Evolutionary conservation across 202 grass and related monocot genomes (phyloP).

Genomic region (Zoysia matrella): DNA sequence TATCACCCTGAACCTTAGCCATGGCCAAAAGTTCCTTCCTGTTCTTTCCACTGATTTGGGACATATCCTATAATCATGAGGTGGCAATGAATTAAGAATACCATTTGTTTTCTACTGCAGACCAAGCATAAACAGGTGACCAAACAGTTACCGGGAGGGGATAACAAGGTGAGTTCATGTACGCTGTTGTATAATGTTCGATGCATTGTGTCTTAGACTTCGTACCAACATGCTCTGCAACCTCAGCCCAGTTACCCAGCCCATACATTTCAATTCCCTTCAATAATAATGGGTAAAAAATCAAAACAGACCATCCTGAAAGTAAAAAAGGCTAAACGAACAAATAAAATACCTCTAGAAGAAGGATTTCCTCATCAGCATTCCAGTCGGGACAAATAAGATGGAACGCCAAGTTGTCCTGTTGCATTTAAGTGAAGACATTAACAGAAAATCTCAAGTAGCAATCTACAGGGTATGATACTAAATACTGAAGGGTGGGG

Average conservation of each 20-base stretch:
- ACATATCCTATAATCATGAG: slow-evolving; percentile 83
- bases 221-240: slow-evolving; percentile 97
- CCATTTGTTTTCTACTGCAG: slow-evolving; percentile 25
- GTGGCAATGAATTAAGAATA: slow-evolving; percentile 31
- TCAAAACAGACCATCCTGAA: slow-evolving; percentile 33
- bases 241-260: slow-evolving; percentile 93
- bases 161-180: slow-evolving; percentile 98
- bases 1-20: slow-evolving; percentile 96
- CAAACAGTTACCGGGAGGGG: slow-evolving; percentile 80
- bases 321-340: slow-evolving; percentile 43
- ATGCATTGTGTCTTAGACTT: slow-evolving; percentile 92
- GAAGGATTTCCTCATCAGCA: slow-evolving; percentile 98
- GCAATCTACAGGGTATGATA: not conserved
- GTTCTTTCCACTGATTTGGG: slow-evolving; percentile 94
- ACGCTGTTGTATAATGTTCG: slow-evolving; percentile 91
- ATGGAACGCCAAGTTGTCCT: slow-evolving; percentile 95
- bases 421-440: slow-evolving; percentile 41
- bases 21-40: slow-evolving; percentile 97
- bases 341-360: slow-evolving; percentile 71
- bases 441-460: slow-evolving; percentile 26
- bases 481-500: slow-evolving; percentile 5
- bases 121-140: slow-evolving; percentile 26
- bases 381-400: slow-evolving; percentile 98
- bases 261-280: slow-evolving; percentile 99
- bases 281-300: slow-evolving; percentile 44